Evolutionary conservation across 306 rosid species (phyloP).

Genomic region (Gleditsia sinensis): DNA sequence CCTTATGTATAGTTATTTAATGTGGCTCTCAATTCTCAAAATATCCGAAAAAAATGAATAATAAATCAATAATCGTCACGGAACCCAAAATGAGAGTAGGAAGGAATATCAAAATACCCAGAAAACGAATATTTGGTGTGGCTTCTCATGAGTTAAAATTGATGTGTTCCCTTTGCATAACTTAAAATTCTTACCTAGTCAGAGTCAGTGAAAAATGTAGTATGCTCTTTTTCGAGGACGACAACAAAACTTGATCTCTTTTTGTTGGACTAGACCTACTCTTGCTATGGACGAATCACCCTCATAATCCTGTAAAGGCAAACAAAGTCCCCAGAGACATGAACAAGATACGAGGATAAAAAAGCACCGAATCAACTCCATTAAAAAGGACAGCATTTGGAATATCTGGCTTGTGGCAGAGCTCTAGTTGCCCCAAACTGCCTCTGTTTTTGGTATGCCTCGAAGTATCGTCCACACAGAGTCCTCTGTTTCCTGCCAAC

Average conservation of each 20-base stretch:
- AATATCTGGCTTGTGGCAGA: conserved; percentile 36
- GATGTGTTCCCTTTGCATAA: neutral
- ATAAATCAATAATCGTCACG: no score
- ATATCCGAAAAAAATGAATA: no score
- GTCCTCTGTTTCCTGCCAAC: conserved; percentile 54
- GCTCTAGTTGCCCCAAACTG: conserved; percentile 37
- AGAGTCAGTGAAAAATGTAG: neutral
- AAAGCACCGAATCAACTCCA: conserved; percentile 37
- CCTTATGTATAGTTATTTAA: neutral
- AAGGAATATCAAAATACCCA: no score
- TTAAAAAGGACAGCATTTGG: conserved; percentile 44
- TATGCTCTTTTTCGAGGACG: no score
- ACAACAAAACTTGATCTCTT: conserved; percentile 8
- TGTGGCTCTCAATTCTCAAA: neutral
- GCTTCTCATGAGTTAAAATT: neutral
- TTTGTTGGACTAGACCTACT: conserved; percentile 12
- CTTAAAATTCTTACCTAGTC: neutral
- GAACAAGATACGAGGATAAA: conserved; percentile 32
- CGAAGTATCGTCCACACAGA: conserved; percentile 46
- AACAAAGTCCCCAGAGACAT: conserved; percentile 30
- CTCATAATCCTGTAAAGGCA: conserved; percentile 23
- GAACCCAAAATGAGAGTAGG: no score
- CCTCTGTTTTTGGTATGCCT: conserved; percentile 10
- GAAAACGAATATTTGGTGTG: neutral
- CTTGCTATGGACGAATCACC: neutral